Percentiles rank a stretch among this genome's conserved stretches.
phyloP scores from a whole-genome alignment of 257 asterid species.

The Osmanthus fragrans region DNA sequence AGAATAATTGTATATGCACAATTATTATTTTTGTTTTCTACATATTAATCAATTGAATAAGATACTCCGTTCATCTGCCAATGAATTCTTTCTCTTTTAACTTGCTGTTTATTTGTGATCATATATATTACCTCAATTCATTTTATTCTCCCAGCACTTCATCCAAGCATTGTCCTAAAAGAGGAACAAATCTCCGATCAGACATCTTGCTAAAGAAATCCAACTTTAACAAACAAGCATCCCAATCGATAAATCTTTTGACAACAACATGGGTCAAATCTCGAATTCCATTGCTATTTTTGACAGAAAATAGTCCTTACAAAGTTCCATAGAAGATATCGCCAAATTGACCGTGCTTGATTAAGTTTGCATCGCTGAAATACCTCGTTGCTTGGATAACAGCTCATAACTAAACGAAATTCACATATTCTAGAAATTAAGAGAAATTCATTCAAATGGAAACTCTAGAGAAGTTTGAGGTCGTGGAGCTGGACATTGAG shows the following conservation, averaged over 20 bases:
- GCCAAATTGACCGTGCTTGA: conserved; percentile 55
- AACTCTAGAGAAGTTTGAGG: too few relatives aligned
- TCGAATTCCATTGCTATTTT: neutral
- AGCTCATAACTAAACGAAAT: conserved; percentile 2
- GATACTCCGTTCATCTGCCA: too few relatives aligned
- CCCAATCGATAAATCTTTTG: conserved; percentile 27
- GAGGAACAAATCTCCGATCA: conserved; percentile 48
- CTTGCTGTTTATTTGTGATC: too few relatives aligned
- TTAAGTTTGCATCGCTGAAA: conserved; percentile 40
- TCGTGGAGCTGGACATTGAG: neutral
- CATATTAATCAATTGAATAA: too few relatives aligned
- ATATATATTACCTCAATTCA: too few relatives aligned
- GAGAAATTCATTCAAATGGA: too few relatives aligned
- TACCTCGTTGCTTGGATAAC: conserved; percentile 19
- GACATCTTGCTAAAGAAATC: conserved; percentile 41
- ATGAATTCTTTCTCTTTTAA: too few relatives aligned
- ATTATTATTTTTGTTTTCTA: too few relatives aligned
- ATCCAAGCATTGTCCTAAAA: conserved; percentile 52
- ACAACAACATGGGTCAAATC: conserved; percentile 37
- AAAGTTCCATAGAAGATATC: conserved; percentile 44
- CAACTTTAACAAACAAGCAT: conserved; percentile 37
- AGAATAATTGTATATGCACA: too few relatives aligned
- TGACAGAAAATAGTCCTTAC: neutral
- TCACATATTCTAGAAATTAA: too few relatives aligned
- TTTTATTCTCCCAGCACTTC: conserved; percentile 6